Evolutionary conservation across 1,284 basidiomycete genomes (phyloP).

Genomic region (Prillingera fragicola): DNA sequence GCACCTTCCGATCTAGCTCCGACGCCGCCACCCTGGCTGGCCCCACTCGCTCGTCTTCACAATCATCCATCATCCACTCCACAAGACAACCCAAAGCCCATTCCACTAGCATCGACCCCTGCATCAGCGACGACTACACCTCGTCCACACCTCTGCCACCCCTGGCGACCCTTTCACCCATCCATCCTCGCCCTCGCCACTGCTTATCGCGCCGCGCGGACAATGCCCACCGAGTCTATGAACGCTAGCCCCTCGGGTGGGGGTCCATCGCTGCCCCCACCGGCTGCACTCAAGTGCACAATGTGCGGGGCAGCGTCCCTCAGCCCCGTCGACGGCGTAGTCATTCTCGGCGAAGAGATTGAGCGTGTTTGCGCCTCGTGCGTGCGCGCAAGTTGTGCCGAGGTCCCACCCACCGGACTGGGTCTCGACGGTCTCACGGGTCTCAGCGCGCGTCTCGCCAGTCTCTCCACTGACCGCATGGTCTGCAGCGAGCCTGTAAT

Average conservation of each 20-base stretch:
- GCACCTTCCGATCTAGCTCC: no score
- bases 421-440: not conserved
- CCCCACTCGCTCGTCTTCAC: not conserved
- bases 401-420: not conserved
- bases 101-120: no score
- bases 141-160: not conserved
- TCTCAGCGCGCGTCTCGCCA: constrained; percentile 7
- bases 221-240: constrained; percentile 43
- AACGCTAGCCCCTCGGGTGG: no score
- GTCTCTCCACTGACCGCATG: not conserved
- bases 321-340: constrained; percentile 15
- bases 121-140: not conserved
- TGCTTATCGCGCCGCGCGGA: not conserved
- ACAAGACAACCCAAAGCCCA: not conserved
- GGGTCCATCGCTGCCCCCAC: constrained; percentile 9
- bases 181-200: not conserved
- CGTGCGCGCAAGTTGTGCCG: no score
- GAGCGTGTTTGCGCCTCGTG: constrained; percentile 38
- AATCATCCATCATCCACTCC: not conserved
- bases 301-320: constrained; percentile 30
- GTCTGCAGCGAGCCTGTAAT: no score
- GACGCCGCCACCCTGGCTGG: not conserved
- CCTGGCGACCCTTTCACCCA: not conserved
- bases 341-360: constrained; percentile 21
- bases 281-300: constrained; percentile 34